Evolutionary conservation across 352 stramenopile species (phyloP), one percentile per base, ranked within the genome.

Genomic region (Globisporangium sylvaticum): DNA sequence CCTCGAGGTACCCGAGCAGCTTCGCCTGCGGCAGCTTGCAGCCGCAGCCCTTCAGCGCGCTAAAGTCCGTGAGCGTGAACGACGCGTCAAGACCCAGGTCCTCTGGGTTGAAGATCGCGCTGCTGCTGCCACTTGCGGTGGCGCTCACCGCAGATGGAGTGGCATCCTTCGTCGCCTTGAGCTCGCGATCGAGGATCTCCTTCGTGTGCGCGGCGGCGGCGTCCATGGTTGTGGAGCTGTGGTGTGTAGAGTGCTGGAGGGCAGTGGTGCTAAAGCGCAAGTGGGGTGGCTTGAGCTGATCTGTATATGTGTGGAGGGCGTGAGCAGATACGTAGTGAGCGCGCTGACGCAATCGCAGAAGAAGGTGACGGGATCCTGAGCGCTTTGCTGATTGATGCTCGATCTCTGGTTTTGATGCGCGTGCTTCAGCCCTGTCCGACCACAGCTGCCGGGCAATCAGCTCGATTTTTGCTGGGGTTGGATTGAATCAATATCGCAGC

Each of bases 1-100:
- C 75, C 52, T 90, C 80, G 42, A 98, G 73, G 77, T 98, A 98
- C 53, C 88, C 84, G 69, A 98, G 87, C 66, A 98, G 77, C 79
- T 98, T 96, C 59, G 87, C 76, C 74, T 98, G 94, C 27, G 94
- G 90, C 60, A 98, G 84, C 78, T 98, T 98, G 81, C 95, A 98
- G 76, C 93, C 95, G 88, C 95, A 98, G 76, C 95, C 95, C 77
- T 98, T 98, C 59, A 98, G 84, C 37, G 78, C 78, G 50, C 83
- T 95, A 67, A 91, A 96, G 66, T 94, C 80, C 34, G 87, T 94
- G 27, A 96, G 77, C 27, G 84, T 78, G 64, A 96, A 96, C 68
- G 91, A 84, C 61, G 78, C 65, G 55, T 88, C 79, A 8, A 96
- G 84, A 0, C 88, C 86, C 15, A 94, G 65, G 25, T 67, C 68